A percentile compares a stretch with the other conserved stretches of the same genome.
Evolutionary conservation across 23 red algal species (phyloP).

Genomic region (Agarophyton chilense): DNA sequence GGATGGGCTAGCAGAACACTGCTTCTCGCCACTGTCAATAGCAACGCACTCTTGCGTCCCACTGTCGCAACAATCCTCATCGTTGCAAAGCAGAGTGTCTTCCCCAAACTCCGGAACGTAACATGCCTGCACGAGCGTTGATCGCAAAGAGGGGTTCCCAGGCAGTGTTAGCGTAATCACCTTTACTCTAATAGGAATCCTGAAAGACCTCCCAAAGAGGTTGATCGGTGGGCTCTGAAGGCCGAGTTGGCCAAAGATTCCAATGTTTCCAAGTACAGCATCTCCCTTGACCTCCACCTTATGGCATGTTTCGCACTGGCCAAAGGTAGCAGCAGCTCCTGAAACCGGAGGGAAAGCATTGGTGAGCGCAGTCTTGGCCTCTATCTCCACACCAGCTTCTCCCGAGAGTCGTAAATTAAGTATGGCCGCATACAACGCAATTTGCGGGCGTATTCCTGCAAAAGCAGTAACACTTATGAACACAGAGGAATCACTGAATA

Average conservation of each 20-base stretch:
- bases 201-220: neutral
- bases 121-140: conserved; percentile 23
- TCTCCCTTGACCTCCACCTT: conserved; percentile 26
- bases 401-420: conserved; percentile 17
- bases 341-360: conserved; percentile 28
- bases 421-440: conserved; percentile 32
- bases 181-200: neutral
- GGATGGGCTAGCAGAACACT: conserved; percentile 1
- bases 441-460: conserved; percentile 30
- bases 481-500: neutral
- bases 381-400: conserved; percentile 22
- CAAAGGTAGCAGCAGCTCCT: neutral
- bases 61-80: conserved; percentile 3
- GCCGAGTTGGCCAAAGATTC: conserved; percentile 1
- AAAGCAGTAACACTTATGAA: conserved; percentile 18
- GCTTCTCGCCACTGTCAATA: neutral
- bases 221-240: conserved; percentile 2
- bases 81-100: neutral
- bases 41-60: neutral
- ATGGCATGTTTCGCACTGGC: conserved; percentile 43
- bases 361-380: conserved; percentile 21
- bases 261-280: conserved; percentile 29
- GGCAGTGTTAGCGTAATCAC: neutral
- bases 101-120: conserved; percentile 34
- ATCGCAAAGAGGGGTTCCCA: conserved; percentile 28